Percentiles rank a stretch among this genome's conserved stretches.
Evolutionary conservation across 345 rosid species (phyloP).

Genomic region (Citrus mangshanensis): DNA sequence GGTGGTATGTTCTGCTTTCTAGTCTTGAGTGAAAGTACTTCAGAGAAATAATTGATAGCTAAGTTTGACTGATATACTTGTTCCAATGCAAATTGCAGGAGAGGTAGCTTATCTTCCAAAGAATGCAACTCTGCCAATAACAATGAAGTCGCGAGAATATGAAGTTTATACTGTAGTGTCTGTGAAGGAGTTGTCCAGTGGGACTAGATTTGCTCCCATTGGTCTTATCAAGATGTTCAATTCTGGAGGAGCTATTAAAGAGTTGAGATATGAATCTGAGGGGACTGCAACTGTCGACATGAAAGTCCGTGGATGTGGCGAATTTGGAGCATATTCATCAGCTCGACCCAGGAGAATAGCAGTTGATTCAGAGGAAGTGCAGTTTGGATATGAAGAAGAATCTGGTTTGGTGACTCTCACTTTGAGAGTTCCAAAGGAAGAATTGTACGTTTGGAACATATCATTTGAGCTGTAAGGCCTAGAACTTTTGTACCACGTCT

Average conservation of each 20-base stretch:
- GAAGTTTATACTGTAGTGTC: constrained; percentile 66
- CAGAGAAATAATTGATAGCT: background rate
- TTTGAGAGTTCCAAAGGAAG: constrained; percentile 40
- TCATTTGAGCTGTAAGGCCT: constrained; percentile 21
- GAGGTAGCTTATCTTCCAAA: constrained; percentile 57
- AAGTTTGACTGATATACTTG: background rate
- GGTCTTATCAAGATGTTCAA: constrained; percentile 60
- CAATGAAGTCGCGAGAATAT: constrained; percentile 48
- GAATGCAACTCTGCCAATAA: constrained; percentile 50
- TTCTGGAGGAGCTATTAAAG: constrained; percentile 58
- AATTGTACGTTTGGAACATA: constrained; percentile 54
- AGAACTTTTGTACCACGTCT: background rate
- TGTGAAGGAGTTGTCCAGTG: constrained; percentile 36
- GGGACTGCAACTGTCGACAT: constrained; percentile 15
- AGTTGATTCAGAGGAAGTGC: constrained; percentile 33
- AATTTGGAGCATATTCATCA: constrained; percentile 49
- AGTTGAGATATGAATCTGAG: constrained; percentile 30
- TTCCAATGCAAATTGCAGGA: constrained; percentile 32
- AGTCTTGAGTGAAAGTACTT: background rate
- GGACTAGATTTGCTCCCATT: constrained; percentile 42
- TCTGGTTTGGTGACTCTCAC: constrained; percentile 41
- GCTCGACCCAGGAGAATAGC: constrained; percentile 35
- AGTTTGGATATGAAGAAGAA: constrained; percentile 35
- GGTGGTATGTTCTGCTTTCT: constrained; percentile 36
- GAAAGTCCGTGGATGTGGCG: constrained; percentile 48